Base-by-base conservation (phyloP, 2,329 filamentous ascomycete species). In the Aspergillus sp. region DNA sequence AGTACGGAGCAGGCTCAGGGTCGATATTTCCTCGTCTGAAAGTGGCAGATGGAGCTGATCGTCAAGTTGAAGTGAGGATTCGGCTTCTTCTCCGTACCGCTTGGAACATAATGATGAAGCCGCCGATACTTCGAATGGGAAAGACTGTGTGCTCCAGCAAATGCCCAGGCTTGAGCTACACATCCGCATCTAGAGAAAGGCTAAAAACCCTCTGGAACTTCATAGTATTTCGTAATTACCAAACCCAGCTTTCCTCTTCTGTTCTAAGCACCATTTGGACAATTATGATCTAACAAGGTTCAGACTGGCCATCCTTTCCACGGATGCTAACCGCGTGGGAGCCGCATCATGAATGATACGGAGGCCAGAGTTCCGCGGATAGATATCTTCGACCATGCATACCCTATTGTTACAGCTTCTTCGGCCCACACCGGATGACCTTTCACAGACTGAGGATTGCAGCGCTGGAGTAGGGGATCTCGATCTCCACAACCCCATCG, bases 401-500 rank as follows among this genome's bases (percentile, higher is more conserved):
- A 27, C 32, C 27, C 15, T 27, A 17, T n/a, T 17, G 47, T 39
- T 51, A 55, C 19, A 32, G 27, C 30, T 8, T 15, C 47, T 39
- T 17, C 42, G 25, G 36, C 42, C 11, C 47, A 38, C 23, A 13
- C 21, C 15, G 8, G 15, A 19, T 7, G 19, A 42, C n/a, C 13
- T 44, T 27, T 36, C 48, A 51, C 30, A 38, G 49, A 36, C n/a
- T 55, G 41, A 59, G 23, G 32, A 73, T 68, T 7, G 60, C 68
- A 49, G 64, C 71, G 59, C 69, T 70, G 25, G 68, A 73, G 52
- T 63, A 69, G 17, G 70, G 67, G 41, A 71, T 42, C 11, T 66
- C 67, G 30, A 74, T 56, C 44, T 66, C 60, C 39, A 72, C 62
- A 6, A 59, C 66, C 1, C 81, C 83, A 17, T 74, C 69, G 2